phyloP scores from a whole-genome alignment of 148 eudicot genomes.

The Rhododendron ferrugineum region DNA sequence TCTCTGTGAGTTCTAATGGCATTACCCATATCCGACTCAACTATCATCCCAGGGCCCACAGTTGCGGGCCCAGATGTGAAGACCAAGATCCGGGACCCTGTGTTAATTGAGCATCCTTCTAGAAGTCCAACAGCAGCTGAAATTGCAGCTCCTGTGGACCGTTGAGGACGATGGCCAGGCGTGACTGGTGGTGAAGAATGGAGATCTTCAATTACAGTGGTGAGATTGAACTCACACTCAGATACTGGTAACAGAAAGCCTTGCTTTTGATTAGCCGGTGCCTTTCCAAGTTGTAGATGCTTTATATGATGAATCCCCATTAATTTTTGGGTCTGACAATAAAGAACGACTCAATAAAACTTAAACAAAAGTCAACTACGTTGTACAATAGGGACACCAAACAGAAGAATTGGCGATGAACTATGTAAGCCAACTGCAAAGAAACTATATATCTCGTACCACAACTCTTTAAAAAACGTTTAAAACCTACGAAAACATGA shows the following conservation, averaged over 20 bases:
- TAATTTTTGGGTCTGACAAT: constrained; percentile 54
- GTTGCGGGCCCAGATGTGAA: constrained; percentile 99
- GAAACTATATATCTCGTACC: not conserved
- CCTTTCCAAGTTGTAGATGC: constrained; percentile 50
- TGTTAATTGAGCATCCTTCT: constrained; percentile 65
- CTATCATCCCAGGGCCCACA: constrained; percentile 83
- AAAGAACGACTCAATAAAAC: constrained; percentile 8
- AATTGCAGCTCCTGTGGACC: constrained; percentile 84
- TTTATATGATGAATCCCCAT: constrained; percentile 57
- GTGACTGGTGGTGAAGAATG: constrained; percentile 37
- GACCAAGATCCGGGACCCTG: constrained; percentile 80
- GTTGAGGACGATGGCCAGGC: constrained; percentile 64
- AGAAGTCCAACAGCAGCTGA: constrained; percentile 78
- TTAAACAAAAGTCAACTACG: not conserved
- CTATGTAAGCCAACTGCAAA: not conserved
- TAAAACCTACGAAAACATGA: not conserved
- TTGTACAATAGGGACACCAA: not conserved
- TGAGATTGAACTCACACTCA: constrained; percentile 77
- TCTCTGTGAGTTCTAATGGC: constrained; percentile 89
- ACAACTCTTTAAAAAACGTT: not conserved
- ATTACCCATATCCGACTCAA: constrained; percentile 47
- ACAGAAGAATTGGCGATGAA: not conserved
- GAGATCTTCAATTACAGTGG: constrained; percentile 73
- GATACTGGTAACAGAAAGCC: constrained; percentile 74
- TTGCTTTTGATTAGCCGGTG: constrained; percentile 43